A percentile compares a stretch with the other conserved stretches of the same genome.
Evolutionary conservation across 1,284 basidiomycete species (phyloP).

Genomic region (Leccinum pallidistipes): DNA sequence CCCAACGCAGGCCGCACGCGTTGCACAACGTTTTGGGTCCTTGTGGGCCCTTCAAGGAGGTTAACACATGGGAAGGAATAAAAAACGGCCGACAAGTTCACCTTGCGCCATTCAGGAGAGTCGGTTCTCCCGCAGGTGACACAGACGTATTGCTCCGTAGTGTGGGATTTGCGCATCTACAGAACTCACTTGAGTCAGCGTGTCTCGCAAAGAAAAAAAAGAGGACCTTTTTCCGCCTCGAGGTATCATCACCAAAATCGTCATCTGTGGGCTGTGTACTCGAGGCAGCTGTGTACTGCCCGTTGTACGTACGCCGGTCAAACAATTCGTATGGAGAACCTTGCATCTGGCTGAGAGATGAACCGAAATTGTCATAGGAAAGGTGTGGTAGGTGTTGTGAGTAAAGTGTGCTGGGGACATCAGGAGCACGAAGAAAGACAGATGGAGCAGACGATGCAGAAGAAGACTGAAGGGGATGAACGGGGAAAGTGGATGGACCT

Average conservation of each 20-base stretch:
- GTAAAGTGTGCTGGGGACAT: constrained; percentile 15
- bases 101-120: constrained; percentile 85
- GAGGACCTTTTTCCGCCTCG: constrained; percentile 43
- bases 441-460: constrained; percentile 13
- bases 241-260: constrained; percentile 27
- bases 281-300: constrained; percentile 17
- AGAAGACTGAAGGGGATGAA: constrained; percentile 21
- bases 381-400: constrained; percentile 11
- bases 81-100: constrained; percentile 25
- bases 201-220: neutral
- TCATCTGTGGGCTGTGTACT: constrained; percentile 27
- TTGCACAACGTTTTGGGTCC: constrained; percentile 89
- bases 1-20: constrained; percentile 84
- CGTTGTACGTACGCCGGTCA: constrained; percentile 13
- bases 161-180: constrained; percentile 49
- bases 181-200: constrained; percentile 2
- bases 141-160: constrained; percentile 69
- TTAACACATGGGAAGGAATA: constrained; percentile 15
- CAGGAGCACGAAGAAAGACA: constrained; percentile 9
- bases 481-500: constrained; percentile 18
- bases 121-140: constrained; percentile 78
- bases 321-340: constrained; percentile 23
- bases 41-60: constrained; percentile 59
- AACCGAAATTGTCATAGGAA: constrained; percentile 20
- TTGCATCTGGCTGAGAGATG: constrained; percentile 16